These are phyloP conservation scores for Cinnamomum micranthum DNA, from an alignment of 164 flowering plant genomes.

Conservation along the genomic window DNA sequence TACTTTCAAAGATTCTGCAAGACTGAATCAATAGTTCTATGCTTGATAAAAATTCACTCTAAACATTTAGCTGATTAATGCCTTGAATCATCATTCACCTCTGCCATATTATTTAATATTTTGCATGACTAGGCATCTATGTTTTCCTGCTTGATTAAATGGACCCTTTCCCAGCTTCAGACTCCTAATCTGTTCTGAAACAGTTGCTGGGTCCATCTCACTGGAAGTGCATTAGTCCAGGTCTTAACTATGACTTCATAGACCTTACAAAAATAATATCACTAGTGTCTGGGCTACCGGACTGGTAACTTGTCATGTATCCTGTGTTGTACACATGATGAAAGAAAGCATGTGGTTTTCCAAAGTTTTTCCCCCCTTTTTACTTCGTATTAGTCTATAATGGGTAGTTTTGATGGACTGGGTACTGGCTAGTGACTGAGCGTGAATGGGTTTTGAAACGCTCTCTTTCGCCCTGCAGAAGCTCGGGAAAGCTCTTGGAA, in stretches of 20 bases:
- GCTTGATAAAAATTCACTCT: neutral
- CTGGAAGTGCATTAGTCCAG: neutral
- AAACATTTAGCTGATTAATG: no score
- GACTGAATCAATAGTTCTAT: neutral
- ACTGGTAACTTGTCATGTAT: neutral
- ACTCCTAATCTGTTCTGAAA: neutral
- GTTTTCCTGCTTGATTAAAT: neutral
- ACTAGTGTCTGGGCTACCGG: neutral
- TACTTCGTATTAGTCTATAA: neutral
- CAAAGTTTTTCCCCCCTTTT: neutral
- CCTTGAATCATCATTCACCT: neutral
- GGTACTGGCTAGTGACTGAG: neutral
- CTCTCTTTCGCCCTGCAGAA: conserved; percentile 37
- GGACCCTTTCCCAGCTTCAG: neutral
- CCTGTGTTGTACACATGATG: neutral
- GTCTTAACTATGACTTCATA: neutral
- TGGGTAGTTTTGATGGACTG: neutral
- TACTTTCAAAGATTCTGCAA: neutral
- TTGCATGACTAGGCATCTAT: neutral
- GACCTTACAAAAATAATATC: neutral
- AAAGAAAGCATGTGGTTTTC: neutral
- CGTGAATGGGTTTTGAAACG: neutral
- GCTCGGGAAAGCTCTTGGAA: conserved; percentile 83
- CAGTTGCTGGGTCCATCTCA: neutral
- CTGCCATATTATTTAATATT: neutral